Conservation (phyloP, 768 basidiomycete genomes). For the Mycena amicta region DNA sequence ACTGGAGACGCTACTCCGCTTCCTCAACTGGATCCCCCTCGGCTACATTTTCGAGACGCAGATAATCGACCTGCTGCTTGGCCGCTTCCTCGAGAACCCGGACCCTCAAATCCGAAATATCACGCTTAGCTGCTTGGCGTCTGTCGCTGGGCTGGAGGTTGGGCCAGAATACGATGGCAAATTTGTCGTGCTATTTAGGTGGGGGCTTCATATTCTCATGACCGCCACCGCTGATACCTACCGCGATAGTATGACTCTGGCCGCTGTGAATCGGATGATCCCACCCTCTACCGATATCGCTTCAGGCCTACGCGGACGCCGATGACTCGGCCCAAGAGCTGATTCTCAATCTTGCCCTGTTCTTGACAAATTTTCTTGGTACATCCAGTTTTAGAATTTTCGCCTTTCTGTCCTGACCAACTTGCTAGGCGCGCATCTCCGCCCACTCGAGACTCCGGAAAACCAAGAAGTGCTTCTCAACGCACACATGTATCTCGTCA, state of each 20-base stretch:
- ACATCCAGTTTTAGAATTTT: too few species aligned
- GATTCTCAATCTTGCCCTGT: conserved; percentile 92
- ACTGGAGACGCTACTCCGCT: conserved; percentile 90
- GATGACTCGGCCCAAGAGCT: conserved; percentile 94
- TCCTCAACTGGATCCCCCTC: conserved; percentile 98
- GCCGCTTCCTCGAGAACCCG: conserved; percentile 90
- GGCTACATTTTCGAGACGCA: conserved; percentile 99
- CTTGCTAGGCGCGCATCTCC: conserved; percentile 90
- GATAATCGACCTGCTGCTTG: conserved; percentile 92
- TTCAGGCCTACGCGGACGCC: conserved; percentile 83
- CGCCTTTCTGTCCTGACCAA: conserved; percentile 96
- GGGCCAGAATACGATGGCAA: conserved; percentile 97
- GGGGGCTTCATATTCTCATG: too few species aligned
- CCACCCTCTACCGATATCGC: conserved; percentile 94
- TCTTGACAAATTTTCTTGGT: conserved; percentile 96
- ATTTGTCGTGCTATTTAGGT: conserved; percentile 95
- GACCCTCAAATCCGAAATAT: conserved; percentile 86
- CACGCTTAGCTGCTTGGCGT: conserved; percentile 93
- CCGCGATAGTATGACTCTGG: conserved; percentile 99
- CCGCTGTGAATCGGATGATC: conserved; percentile 93
- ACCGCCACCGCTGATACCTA: too few species aligned
- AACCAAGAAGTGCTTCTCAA: conserved; percentile 93
- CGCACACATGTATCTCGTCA: conserved; percentile 97
- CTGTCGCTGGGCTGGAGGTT: conserved; percentile 92
- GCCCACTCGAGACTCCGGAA: conserved; percentile 86